Conservation (phyloP, 2,329 filamentous ascomycete genomes). For the Bretziella fagacearum region DNA sequence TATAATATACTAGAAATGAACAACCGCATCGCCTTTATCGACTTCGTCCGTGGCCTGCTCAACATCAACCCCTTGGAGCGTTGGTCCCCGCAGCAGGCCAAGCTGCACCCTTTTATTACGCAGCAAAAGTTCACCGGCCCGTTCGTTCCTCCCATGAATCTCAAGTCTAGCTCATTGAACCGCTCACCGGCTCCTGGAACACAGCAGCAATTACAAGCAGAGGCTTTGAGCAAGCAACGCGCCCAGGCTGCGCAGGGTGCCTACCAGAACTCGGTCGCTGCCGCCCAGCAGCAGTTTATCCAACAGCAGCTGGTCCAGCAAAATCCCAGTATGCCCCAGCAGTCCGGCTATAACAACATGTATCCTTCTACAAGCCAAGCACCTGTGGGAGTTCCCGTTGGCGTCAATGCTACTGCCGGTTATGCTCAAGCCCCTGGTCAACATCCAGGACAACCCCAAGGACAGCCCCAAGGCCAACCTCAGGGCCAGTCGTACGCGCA, state of each 20-base stretch:
- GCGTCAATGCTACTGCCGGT: constrained; percentile 3
- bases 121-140: constrained; percentile 94
- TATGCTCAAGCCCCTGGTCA: constrained; percentile 21
- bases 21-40: constrained; percentile 91
- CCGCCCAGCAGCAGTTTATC: constrained; percentile 15
- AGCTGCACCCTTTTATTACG: constrained; percentile 94
- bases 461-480: constrained; percentile 59
- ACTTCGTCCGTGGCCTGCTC: constrained; percentile 84
- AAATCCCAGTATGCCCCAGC: constrained; percentile 18
- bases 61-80: constrained; percentile 91
- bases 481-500: constrained; percentile 24
- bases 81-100: constrained; percentile 96
- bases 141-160: constrained; percentile 92
- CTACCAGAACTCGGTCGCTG: constrained; percentile 50
- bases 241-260: constrained; percentile 49
- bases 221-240: constrained; percentile 83
- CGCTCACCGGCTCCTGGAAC: constrained; percentile 83
- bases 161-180: constrained; percentile 72
- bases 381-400: constrained; percentile 8
- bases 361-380: constrained; percentile 43
- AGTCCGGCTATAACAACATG: constrained; percentile 30
- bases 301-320: constrained; percentile 10
- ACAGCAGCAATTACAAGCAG: constrained; percentile 88
- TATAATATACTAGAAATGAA: constrained; percentile 62
- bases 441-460: constrained; percentile 24